phyloP scores from a whole-genome alignment of 2,329 filamentous ascomycete genomes.

The Colletotrichum costaricense region DNA sequence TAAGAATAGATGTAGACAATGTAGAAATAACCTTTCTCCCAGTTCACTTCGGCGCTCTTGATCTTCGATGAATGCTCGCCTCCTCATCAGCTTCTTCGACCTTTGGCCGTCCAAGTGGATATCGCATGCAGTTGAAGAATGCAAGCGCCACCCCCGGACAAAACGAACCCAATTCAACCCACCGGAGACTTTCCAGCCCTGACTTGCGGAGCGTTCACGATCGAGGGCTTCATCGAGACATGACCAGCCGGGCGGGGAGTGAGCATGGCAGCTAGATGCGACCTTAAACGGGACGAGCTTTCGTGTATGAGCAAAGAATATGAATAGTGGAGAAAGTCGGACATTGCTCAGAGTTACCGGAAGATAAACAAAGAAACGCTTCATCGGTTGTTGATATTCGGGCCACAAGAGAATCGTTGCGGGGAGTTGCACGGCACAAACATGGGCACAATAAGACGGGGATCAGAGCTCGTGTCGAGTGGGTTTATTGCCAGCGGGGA shows the following conservation, averaged over 20 bases:
- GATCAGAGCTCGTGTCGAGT: constrained; percentile 22
- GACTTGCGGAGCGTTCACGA: background rate
- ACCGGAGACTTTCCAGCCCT: background rate
- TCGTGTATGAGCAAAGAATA: background rate
- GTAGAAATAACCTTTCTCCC: background rate
- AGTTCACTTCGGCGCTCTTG: background rate
- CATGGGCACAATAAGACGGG: background rate
- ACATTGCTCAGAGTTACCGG: background rate
- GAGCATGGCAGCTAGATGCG: background rate
- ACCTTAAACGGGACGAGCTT: background rate
- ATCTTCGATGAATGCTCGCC: background rate
- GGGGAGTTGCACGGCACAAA: background rate
- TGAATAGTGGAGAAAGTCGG: background rate
- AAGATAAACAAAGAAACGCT: background rate
- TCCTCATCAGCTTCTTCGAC: background rate
- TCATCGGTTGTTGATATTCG: background rate
- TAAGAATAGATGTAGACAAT: background rate
- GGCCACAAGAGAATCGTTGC: background rate
- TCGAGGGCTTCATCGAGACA: background rate
- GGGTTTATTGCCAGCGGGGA: constrained; percentile 2
- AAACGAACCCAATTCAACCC: background rate
- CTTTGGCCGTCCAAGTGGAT: background rate
- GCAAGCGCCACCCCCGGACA: background rate
- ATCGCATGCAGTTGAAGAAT: background rate
- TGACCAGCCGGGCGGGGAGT: background rate